Percentiles rank a stretch among this genome's conserved stretches.
These are phyloP conservation scores for Solanum hybrid DNA, from an alignment of 305 asterid genomes.

Conservation along the genomic window DNA sequence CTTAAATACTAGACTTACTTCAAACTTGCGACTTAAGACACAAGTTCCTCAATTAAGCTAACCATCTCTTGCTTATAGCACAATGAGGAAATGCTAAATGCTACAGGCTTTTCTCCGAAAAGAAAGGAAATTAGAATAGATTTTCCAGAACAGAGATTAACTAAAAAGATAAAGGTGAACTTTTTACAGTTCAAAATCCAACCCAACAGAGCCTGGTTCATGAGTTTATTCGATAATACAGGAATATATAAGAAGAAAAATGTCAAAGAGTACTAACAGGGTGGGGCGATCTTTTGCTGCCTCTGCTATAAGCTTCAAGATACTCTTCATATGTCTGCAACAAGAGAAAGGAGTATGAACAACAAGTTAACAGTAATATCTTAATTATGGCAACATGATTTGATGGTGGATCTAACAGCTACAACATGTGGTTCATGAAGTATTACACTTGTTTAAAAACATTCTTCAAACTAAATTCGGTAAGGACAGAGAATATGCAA, in stretches of 20 bases:
- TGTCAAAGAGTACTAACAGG: constrained; percentile 42
- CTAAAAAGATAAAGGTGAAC: background rate
- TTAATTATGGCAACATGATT: background rate
- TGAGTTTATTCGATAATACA: background rate
- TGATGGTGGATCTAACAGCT: background rate
- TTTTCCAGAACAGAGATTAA: background rate
- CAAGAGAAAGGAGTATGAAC: constrained; percentile 3
- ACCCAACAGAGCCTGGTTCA: background rate
- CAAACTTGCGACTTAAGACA: background rate
- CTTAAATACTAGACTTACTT: background rate
- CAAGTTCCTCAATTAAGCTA: background rate
- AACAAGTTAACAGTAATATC: background rate
- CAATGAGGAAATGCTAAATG: background rate
- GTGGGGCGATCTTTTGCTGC: constrained; percentile 32
- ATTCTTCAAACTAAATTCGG: too few relatives aligned
- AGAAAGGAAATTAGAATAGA: background rate
- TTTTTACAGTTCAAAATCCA: background rate
- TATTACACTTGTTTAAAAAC: background rate
- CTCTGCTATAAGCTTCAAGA: constrained; percentile 68
- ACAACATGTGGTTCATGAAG: background rate
- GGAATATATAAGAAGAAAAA: constrained; percentile 3
- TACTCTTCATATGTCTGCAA: constrained; percentile 95
- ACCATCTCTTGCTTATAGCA: background rate
- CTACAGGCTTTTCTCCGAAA: background rate
- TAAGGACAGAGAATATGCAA: too few relatives aligned